phyloP scores from a whole-genome alignment of 805 yeast genomes.

The Suhomyces faveliae region DNA sequence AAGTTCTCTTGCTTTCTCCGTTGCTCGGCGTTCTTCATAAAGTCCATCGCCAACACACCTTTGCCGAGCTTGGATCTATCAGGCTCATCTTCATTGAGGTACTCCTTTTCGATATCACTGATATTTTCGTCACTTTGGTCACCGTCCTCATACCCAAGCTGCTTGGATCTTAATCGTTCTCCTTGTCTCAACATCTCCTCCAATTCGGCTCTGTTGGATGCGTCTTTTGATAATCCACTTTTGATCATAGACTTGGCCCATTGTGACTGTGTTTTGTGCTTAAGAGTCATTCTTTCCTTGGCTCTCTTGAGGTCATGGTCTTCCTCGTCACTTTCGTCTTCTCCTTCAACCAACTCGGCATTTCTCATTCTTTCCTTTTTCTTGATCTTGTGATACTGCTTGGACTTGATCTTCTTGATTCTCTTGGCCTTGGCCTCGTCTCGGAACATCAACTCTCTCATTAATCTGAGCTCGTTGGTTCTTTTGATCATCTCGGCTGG shows the following conservation, averaged over 20 bases:
- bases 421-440: conserved; percentile 90
- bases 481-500: conserved; percentile 76
- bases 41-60: conserved; percentile 92
- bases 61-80: conserved; percentile 58
- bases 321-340: conserved; percentile 51
- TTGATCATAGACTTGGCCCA: conserved; percentile 92
- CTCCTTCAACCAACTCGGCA: conserved; percentile 64
- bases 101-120: conserved; percentile 45
- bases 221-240: conserved; percentile 87
- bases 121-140: conserved; percentile 53
- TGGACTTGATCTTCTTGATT: conserved; percentile 91
- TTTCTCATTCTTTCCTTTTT: conserved; percentile 79
- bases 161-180: conserved; percentile 69
- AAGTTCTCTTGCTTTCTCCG: conserved; percentile 60
- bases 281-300: conserved; percentile 85
- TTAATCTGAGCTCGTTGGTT: conserved; percentile 77
- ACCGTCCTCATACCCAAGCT: conserved; percentile 63
- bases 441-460: conserved; percentile 95
- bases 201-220: conserved; percentile 78
- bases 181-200: conserved; percentile 94
- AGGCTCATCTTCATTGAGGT: conserved; percentile 30
- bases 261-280: conserved; percentile 81
- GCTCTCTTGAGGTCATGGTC: conserved; percentile 79
- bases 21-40: conserved; percentile 88
- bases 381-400: conserved; percentile 79